Base-by-base conservation (phyloP, 129 eudicot species). In the Dittrichia graveolens region DNA sequence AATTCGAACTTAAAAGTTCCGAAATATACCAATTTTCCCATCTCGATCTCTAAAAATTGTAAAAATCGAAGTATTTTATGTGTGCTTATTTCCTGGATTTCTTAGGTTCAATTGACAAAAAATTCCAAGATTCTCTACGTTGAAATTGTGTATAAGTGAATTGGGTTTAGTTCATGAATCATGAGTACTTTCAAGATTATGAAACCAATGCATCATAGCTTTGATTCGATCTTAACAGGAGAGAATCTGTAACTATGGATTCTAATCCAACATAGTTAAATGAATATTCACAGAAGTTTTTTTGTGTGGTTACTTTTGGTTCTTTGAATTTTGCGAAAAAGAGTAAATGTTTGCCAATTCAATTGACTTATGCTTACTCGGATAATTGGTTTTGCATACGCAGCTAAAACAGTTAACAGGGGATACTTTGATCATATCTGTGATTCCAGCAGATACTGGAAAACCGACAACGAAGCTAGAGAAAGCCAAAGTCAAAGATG, bases 381-480 rank as follows among this genome's bases (percentile, higher is more conserved):
- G 54, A 46, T 72, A 46, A 38, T 39, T 4, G 72, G 55, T 80
- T 38, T 55, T 52, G 73, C 67, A 38, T 73, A 39, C 58, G 52
- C 73, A 95, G 97, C 82, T 91, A 68, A 66, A 85, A 68, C 77
- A 80, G 54, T 72, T 75, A 37, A 84, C 87, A 54, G 88, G 81
- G 42, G 91, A 88, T 73, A 77, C 96, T 75, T 83, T 95, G 90
- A 81, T 85, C 85, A 68, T 95, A 45, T 95, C 97, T 9, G 68
- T 95, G 16, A 74, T 95, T 67, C 97, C 97, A 54, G 86, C 96
- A 6, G 97, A 90, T 61, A 68, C 41, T 45, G 99, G 99, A 19
- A 94, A 90, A 82, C 88, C 99, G 11, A 88, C 95, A 3, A 73
- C 84, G 6, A 88, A 69, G 84, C 75, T 89, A 50, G 99, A 90